Base-by-base conservation (phyloP, 495 filamentous ascomycete genomes). In the Clohesyomyces aquaticus region DNA sequence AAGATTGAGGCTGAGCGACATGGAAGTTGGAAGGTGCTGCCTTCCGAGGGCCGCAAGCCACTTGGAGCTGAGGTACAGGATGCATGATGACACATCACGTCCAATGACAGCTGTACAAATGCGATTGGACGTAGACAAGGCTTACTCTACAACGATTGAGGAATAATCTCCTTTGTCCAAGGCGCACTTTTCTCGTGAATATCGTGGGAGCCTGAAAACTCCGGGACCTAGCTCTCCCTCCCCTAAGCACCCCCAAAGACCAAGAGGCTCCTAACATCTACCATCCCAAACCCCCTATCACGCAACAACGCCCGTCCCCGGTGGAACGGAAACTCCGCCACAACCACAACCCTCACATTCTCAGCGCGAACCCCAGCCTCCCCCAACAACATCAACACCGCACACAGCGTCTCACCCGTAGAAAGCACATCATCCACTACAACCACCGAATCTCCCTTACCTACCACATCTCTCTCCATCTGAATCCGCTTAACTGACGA, bases 391-490 rank as follows among this genome's bases (percentile, higher is more conserved):
- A 79, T 69, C 61, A 88, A 66, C 35, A 85, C 77, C 43, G 81
- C 82, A 72, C 78, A 84, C 68, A 87, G 80, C 53, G 85, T 88
- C 66, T 77, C 62, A 53, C 84, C 85, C 27, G 82, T 83, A 35
- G 84, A 78, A 65, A 88, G 80, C 56, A 87, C 84, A 75, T 88
- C 85, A 71, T 88, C 85, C 47, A 88, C 77, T 6, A 88, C 79
- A 61, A 87, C 74, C 18, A 88, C 80, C 46, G 77, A 77, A 18
- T 74, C 74, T 23, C 74, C 79, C 42, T 19, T 71, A 3, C 76
- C 75, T 50, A 87, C 60, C 47, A 77, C 72, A 73, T 77, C 75
- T 56, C 68, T 69, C 25, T 77, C 75, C 70, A 88, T 82, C 73
- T 86, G 83, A 14, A 88, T 78, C 46, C 63, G 64, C 63, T 75